phyloP scores from a whole-genome alignment of 1,139 yeast genomes.

The Debaryomyces nepalensis region DNA sequence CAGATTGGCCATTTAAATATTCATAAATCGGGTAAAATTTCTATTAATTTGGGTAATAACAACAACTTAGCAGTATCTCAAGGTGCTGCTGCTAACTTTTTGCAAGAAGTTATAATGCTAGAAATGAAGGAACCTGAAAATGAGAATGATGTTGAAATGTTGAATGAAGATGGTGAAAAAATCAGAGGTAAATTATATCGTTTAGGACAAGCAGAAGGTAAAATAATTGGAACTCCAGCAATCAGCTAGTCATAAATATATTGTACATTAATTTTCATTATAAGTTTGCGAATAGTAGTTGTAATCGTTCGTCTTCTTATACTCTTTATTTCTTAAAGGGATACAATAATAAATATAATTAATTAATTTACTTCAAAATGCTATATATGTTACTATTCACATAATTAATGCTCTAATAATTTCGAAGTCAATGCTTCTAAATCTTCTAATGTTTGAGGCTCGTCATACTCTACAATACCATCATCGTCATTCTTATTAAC shows the following conservation, averaged over 20 bases:
- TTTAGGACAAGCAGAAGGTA: constrained; percentile 65
- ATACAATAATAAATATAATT: too few relatives aligned
- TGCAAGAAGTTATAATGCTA: constrained; percentile 75
- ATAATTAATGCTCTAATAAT: constrained; percentile 39
- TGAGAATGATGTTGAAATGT: constrained; percentile 31
- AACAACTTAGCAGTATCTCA: constrained; percentile 68
- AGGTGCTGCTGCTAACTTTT: constrained; percentile 74
- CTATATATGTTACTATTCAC: constrained; percentile 10
- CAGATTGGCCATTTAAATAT: constrained; percentile 71
- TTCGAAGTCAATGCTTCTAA: constrained; percentile 86
- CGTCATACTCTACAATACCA: constrained; percentile 72
- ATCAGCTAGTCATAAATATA: constrained; percentile 12
- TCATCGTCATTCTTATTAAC: constrained; percentile 27
- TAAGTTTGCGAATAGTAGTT: too few relatives aligned
- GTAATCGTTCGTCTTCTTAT: too few relatives aligned
- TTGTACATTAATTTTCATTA: constrained; percentile 4
- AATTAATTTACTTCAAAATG: constrained; percentile 4
- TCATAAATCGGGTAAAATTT: constrained; percentile 80
- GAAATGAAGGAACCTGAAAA: constrained; percentile 30
- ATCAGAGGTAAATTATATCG: constrained; percentile 50
- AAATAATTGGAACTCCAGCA: constrained; percentile 57
- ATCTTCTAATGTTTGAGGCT: constrained; percentile 90
- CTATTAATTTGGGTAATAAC: constrained; percentile 71
- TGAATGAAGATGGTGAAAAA: constrained; percentile 45
- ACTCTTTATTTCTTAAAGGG: too few relatives aligned